Evolutionary conservation across 495 filamentous ascomycete genomes (phyloP).

Genomic region (Niebla homalea): DNA sequence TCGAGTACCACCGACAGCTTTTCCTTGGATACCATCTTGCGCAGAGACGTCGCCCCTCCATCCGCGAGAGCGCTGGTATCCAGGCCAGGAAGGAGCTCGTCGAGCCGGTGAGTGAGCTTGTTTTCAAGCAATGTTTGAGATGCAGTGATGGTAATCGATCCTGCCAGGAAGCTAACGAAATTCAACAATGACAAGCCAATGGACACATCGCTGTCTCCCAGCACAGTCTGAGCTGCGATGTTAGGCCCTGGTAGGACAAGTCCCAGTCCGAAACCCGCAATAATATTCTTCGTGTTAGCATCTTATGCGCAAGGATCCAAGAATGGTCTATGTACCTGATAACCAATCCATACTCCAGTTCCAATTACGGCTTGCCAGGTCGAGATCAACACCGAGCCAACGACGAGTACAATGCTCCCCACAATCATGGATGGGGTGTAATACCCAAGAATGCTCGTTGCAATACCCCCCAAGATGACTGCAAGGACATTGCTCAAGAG

Average conservation of each 20-base stretch:
- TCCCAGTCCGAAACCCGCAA: slow-evolving; percentile 47
- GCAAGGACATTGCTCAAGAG: slow-evolving; percentile 26
- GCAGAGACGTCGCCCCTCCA: slow-evolving; percentile 38
- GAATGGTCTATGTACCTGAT: slow-evolving; percentile 7
- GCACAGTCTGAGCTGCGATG: slow-evolving; percentile 46
- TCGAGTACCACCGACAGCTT: slow-evolving; percentile 25
- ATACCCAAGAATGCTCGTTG: slow-evolving; percentile 49
- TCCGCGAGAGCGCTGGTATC: slow-evolving; percentile 30
- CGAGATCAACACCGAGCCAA: slow-evolving; percentile 54
- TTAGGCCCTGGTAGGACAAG: slow-evolving; percentile 41
- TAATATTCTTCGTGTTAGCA: slow-evolving; percentile 25
- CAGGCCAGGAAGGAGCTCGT: slow-evolving; percentile 24
- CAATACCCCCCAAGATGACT: slow-evolving; percentile 29
- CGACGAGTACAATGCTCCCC: slow-evolving; percentile 34
- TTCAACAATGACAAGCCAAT: slow-evolving; percentile 42
- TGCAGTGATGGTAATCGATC: slow-evolving; percentile 48
- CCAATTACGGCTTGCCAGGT: slow-evolving; percentile 38
- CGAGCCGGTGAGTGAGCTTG: slow-evolving; percentile 28
- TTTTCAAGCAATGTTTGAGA: slow-evolving; percentile 40
- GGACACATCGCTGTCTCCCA: slow-evolving; percentile 40
- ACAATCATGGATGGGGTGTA: slow-evolving; percentile 55
- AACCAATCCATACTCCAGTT: slow-evolving; percentile 45
- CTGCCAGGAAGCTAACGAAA: slow-evolving; percentile 45
- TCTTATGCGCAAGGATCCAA: not conserved
- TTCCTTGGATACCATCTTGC: slow-evolving; percentile 24